Evolutionary conservation across 2,329 filamentous ascomycete species (phyloP), one percentile per base, ranked within the genome.

Genomic region (Aspergillus novofumigatus): DNA sequence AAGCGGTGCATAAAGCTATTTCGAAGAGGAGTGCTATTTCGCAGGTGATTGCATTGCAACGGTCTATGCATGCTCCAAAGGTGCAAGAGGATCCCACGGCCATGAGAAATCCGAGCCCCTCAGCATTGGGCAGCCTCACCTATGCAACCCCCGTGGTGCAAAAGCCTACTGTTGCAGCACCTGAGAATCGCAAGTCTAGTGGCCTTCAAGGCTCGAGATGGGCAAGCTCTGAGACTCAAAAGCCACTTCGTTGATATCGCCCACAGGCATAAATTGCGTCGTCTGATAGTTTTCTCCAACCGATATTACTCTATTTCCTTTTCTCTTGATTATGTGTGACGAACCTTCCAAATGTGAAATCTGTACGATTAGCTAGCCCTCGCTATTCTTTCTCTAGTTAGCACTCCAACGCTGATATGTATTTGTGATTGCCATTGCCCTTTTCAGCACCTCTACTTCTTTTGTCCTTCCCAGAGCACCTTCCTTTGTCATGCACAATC

Each of bases 51-150:
- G 44, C 20, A 26, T 8, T 47, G 44, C 44, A 47, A 14, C 21
- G 21, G 17, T 65, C 62, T 6, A 58, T 65, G 0, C 57, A 65
- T 32, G 61, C 62, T 0, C 59, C 62, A 6, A 49, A 48, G 42
- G 3, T 7, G 23, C 26, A 23, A 17, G 49, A 38, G 32, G 25
- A 21, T 25, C n/a, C 8, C 11, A 21, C 29, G 7, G 4, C 9
- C 9, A 9, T 11, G 11, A 50, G 10, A 23, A 41, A 32, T 17
- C 49, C 49, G 3, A 51, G 20, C n/a, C 8, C 4, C 14, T 14
- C n/a, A 38, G 7, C n/a, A 17, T 29, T 17, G 21, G 45, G 26
- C 14, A 53, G 60, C 7, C 52, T 63, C n/a, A 55, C 50, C 29
- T 59, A 63, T 41, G 58, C 58, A 8, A 29, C 5, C 4, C 32